These are phyloP conservation scores for Coccinonectria pachysandricola DNA, from an alignment of 2,329 filamentous ascomycete species.

Conservation along the genomic window DNA sequence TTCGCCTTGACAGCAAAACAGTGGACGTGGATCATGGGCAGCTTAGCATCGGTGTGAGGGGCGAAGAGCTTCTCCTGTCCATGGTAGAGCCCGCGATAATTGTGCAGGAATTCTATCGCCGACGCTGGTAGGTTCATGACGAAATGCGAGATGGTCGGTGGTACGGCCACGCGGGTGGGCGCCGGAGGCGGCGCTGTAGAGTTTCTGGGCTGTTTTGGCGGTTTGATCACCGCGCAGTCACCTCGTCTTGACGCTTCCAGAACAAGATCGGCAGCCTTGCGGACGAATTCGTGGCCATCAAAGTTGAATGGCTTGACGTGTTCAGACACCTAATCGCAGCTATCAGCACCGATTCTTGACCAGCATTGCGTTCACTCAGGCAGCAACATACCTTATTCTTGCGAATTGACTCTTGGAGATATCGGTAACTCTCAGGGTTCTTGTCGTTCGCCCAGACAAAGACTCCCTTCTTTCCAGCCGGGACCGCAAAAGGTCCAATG, in stretches of 20 bases:
- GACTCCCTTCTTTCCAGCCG: constrained; percentile 77
- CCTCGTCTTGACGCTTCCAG: constrained; percentile 38
- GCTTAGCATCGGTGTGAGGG: constrained; percentile 43
- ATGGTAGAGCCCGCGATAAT: constrained; percentile 63
- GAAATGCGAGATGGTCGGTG: constrained; percentile 77
- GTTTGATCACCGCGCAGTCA: constrained; percentile 43
- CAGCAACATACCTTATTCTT: constrained; percentile 74
- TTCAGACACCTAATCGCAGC: constrained; percentile 38
- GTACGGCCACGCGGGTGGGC: constrained; percentile 42
- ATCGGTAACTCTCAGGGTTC: constrained; percentile 77
- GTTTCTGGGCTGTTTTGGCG: constrained; percentile 28
- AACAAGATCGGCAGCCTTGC: constrained; percentile 51
- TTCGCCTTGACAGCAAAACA: constrained; percentile 82
- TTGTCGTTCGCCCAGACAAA: constrained; percentile 97
- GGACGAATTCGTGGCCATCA: constrained; percentile 77
- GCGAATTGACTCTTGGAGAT: constrained; percentile 57
- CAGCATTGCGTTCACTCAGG: too few relatives aligned
- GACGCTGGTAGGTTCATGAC: constrained; percentile 96
- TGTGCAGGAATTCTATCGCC: constrained; percentile 70
- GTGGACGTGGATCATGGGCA: constrained; percentile 88
- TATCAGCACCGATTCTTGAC: constrained; percentile 8
- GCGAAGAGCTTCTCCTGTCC: constrained; percentile 56
- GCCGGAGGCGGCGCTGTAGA: constrained; percentile 26
- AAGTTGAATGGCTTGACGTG: constrained; percentile 73
- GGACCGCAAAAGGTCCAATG: constrained; percentile 88